Base-by-base conservation (phyloP, 164 flowering plant genomes). In the Vitis riparia region DNA sequence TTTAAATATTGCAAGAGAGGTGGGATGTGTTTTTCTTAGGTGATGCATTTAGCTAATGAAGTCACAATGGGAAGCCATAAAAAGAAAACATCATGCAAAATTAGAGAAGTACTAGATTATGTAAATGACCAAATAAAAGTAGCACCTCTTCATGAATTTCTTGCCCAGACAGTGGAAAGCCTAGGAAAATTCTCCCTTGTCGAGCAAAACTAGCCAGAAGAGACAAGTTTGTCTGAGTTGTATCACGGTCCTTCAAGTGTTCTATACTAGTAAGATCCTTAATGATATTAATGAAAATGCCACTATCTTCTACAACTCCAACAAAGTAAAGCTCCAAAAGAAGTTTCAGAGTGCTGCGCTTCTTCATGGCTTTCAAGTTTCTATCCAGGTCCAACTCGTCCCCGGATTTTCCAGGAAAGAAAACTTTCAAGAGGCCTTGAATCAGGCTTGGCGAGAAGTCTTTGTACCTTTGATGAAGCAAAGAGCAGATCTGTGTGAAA, bases 391-490 rank as follows among this genome's bases (percentile, higher is more conserved):
- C 99, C 65, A 78, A 65, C 66, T 95, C 99, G 60, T 95, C 99
- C 32, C 78, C 85, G 61, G 91, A 82, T 75, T 95, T 95, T 73
- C 97, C 97, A 62, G 94, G 94, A 68, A 83, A 82, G 75, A 93
- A 95, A 63, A 91, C 78, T 84, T 91, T 95, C 71, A 88, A 66
- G 30, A 95, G 91, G 67, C 99, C 97, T 72, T 95, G 97, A 52
- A 81, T 68, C 61, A 95, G 83, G 78, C 87, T 87, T 59, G 97
- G 90, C 1, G 94, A 85, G 79, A 95, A 95, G 70, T 95, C 99
- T 71, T 81, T 87, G 85, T 93, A 95, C 75, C 99, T 85, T 77
- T 95, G 99, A 81, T 95, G 99, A 78, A 95, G 98, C 85, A 95
- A 78, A 62, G 97, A 95, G 82, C 99, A 95, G 58, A 93, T 84